Base-by-base conservation (phyloP, 257 asterid genomes). In the Scutellaria minor region DNA sequence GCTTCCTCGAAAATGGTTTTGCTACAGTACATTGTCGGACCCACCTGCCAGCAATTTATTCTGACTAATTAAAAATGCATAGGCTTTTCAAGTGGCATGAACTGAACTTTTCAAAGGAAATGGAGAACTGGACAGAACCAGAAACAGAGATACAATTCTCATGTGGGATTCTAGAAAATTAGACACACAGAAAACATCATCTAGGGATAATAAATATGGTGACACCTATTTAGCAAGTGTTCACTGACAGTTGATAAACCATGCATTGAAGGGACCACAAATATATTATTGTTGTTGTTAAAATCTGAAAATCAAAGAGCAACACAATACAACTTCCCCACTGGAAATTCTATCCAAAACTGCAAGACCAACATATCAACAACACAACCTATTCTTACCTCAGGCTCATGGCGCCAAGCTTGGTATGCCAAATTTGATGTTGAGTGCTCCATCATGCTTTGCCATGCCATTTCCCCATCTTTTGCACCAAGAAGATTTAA, bases 341-440 rank as follows among this genome's bases (percentile, higher is more conserved):
- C 61, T 66, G n/a, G 62, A 37, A 86, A 77, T 58, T 78, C 85
- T 58, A 73, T 20, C 47, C 12, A 67, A 18, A 62, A 53, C n/a
- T 24, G 35, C 70, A 22, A 57, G 79, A 71, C 79, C 80, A 83
- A 83, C 81, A 75, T 41, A 83, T 67, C 79, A 79, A 76, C 44
- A 78, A 79, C 24, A 65, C 45, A 54, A 12, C 42, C 59, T 68
- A 77, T 71, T 53, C 61, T 75, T 72, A 95, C 98, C 96, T 80
- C 90, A 27, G 97, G 93, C 74, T 95, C 99, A 53, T 90, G 88
- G 79, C 91, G 96, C 99, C 98, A 95, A 81, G 99, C 99, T 80
- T 88, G 95, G 88, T 92, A 90, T 27, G 92, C 69, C 83, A 95
- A 57, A 85, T 87, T 90, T 57, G 97, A 72, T 11, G 96, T 87